Evolutionary conservation across 768 basidiomycete species (phyloP).

Genomic region (Phylloporus scabripes): DNA sequence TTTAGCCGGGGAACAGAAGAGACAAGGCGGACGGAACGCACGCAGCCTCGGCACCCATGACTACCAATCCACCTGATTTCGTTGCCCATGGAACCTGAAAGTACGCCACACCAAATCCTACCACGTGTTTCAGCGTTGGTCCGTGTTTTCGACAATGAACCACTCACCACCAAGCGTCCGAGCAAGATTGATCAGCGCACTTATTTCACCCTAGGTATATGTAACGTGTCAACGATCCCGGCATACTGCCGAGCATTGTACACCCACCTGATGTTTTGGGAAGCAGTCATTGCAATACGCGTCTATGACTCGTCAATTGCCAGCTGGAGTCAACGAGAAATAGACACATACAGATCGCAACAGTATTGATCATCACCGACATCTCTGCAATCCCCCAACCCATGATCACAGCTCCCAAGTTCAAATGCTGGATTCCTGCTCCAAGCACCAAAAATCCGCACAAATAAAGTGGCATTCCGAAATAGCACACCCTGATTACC

Average conservation of each 20-base stretch:
- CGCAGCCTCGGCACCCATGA: slow-evolving; percentile 37
- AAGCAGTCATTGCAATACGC: slow-evolving; percentile 38
- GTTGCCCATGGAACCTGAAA: slow-evolving; percentile 39
- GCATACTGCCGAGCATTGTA: not conserved
- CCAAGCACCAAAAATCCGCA: slow-evolving; percentile 41
- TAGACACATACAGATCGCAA: slow-evolving; percentile 32
- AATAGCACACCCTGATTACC: slow-evolving; percentile 31
- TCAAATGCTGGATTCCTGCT: slow-evolving; percentile 31
- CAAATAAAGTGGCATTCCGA: slow-evolving; percentile 37
- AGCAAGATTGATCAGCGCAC: slow-evolving; percentile 39
- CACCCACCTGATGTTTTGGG: slow-evolving; percentile 27
- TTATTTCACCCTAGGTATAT: slow-evolving; percentile 34
- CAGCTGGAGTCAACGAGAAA: not conserved
- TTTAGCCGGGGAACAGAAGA: not conserved
- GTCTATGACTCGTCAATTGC: slow-evolving; percentile 17
- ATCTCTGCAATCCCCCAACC: slow-evolving; percentile 42
- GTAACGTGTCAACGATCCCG: not conserved
- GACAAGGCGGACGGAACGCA: slow-evolving; percentile 12
- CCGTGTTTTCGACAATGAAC: not conserved
- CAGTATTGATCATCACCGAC: slow-evolving; percentile 36
- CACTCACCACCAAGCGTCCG: slow-evolving; percentile 30
- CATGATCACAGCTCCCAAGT: slow-evolving; percentile 30
- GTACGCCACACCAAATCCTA: slow-evolving; percentile 36
- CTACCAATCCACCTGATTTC: slow-evolving; percentile 30
- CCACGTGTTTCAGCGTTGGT: not conserved